phyloP scores from a whole-genome alignment of 495 filamentous ascomycete genomes.

The Halenospora varia region DNA sequence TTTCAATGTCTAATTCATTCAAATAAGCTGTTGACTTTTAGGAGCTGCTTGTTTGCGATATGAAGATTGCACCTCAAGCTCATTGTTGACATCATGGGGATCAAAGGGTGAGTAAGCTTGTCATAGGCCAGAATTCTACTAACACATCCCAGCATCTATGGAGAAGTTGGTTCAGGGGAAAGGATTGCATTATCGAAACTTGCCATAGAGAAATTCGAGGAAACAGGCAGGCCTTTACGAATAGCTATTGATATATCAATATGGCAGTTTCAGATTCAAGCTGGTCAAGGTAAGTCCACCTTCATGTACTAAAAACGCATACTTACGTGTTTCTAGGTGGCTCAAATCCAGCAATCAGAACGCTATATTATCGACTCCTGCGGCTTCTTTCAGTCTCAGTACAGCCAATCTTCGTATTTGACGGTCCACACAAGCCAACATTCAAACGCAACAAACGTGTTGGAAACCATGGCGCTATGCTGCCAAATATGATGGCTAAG shows the following conservation, averaged over 20 bases:
- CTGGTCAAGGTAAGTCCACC: conserved; percentile 55
- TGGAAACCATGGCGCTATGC: conserved; percentile 36
- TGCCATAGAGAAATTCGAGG: conserved; percentile 68
- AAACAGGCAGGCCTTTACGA: conserved; percentile 67
- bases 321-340: conserved; percentile 49
- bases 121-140: conserved; percentile 21
- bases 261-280: conserved; percentile 94
- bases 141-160: conserved; percentile 62
- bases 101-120: conserved; percentile 47
- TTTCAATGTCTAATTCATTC: not conserved
- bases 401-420: conserved; percentile 92
- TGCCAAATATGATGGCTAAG: conserved; percentile 61
- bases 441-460: conserved; percentile 82
- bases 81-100: conserved; percentile 45
- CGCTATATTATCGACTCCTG: conserved; percentile 86
- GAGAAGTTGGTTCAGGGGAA: conserved; percentile 78
- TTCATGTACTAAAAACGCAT: not conserved
- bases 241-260: conserved; percentile 95
- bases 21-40: not conserved
- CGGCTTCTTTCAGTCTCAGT: conserved; percentile 77
- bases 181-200: conserved; percentile 82
- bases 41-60: not conserved
- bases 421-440: conserved; percentile 82
- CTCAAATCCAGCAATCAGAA: conserved; percentile 84
- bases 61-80: not conserved